These are phyloP conservation scores for Perilla frutescens DNA, from an alignment of 257 asterid genomes.

Conservation along the genomic window DNA sequence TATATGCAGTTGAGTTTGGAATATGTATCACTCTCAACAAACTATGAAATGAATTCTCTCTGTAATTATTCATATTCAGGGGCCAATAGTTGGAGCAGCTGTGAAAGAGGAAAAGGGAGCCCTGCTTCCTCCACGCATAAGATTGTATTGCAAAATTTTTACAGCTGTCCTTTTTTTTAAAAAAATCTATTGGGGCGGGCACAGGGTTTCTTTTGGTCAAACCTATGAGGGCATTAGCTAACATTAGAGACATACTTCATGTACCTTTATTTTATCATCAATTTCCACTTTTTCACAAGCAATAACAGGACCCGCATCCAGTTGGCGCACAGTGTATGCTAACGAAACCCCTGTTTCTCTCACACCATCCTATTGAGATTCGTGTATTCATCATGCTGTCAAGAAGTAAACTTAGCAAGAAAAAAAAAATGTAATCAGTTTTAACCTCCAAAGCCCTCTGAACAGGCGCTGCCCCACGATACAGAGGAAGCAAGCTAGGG, in stretches of 20 bases:
- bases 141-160: conserved; percentile 7
- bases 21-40: not conserved
- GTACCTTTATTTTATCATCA: conserved; percentile 83
- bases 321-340: conserved; percentile 84
- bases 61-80: not conserved
- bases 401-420: conserved; percentile 4
- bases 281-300: conserved; percentile 61
- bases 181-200: not conserved
- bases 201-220: conserved; percentile 5
- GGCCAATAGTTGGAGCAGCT: not conserved
- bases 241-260: not conserved
- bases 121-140: not conserved
- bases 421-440: not conserved
- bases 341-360: conserved; percentile 91
- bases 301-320: conserved; percentile 97
- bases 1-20: conserved; percentile 7
- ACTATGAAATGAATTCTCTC: not conserved
- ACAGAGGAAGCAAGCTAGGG: conserved; percentile 91
- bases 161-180: not conserved
- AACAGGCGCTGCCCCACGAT: conserved; percentile 99
- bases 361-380: conserved; percentile 75
- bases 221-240: not conserved
- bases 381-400: conserved; percentile 21
- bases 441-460: conserved; percentile 93
- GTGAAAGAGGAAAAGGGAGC: not conserved